phyloP scores from a whole-genome alignment of 768 basidiomycete genomes.

The Leccinum fibrillosum region DNA sequence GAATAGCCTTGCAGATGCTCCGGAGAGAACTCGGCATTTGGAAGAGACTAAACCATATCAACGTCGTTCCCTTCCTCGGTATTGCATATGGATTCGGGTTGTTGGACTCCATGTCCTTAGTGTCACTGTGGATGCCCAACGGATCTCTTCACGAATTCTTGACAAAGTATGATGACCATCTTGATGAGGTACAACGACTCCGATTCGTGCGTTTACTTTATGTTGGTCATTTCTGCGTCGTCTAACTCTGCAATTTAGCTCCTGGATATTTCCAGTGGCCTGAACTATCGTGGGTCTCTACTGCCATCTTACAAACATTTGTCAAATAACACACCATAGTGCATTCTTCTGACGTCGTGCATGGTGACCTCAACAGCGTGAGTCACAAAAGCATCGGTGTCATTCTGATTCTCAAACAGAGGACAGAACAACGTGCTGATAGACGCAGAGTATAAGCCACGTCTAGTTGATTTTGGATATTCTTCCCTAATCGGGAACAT shows the following conservation, averaged over 20 bases:
- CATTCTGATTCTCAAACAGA: not conserved
- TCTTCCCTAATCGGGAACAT: not conserved
- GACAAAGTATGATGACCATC: not conserved
- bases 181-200: not conserved
- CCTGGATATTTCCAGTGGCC: not conserved
- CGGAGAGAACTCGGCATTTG: not conserved
- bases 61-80: not conserved
- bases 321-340: not conserved
- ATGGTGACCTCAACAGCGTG: not conserved
- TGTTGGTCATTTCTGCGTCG: not conserved
- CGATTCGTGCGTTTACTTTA: not conserved
- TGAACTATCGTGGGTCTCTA: not conserved
- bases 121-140: not conserved
- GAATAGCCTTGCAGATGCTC: not conserved
- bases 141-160: not conserved
- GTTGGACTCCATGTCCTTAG: not conserved
- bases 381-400: not conserved
- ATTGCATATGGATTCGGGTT: not conserved
- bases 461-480: not conserved
- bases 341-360: not conserved
- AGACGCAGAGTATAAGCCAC: not conserved
- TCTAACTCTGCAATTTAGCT: not conserved
- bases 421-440: slow-evolving; percentile 1
- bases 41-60: not conserved
- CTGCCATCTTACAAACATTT: not conserved